Conservation (phyloP, 257 asterid species). For the Nicotiana sylvestris region DNA sequence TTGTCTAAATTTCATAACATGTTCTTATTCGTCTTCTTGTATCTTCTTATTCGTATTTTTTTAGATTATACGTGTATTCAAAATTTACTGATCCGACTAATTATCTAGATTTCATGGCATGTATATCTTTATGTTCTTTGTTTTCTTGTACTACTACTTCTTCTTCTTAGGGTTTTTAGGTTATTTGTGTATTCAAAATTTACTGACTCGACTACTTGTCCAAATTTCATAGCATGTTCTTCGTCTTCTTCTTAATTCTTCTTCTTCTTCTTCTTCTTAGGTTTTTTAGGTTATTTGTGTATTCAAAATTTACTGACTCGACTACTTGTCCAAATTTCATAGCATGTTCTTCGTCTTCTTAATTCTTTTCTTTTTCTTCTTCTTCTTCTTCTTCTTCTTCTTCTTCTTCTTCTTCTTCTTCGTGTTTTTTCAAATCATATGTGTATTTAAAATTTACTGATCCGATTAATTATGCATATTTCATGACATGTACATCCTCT, state of each 20-base stretch:
- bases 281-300: not conserved
- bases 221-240: accelerated
- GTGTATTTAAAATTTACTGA: not conserved
- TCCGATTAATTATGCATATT: not conserved
- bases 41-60: not conserved
- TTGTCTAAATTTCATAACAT: not conserved
- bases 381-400: not conserved
- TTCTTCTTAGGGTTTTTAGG: not conserved
- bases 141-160: not conserved
- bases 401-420: not conserved
- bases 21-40: not conserved
- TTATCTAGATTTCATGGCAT: not conserved
- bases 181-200: not conserved
- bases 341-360: not conserved
- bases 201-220: not conserved
- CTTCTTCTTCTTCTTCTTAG: not conserved
- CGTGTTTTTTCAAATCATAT: too few relatives aligned
- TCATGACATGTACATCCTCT: not conserved
- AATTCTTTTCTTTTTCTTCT: too few relatives aligned
- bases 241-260: not conserved
- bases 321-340: not conserved
- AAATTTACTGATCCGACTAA: not conserved
- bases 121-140: not conserved
- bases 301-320: not conserved
- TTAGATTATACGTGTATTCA: not conserved